Percentiles rank a stretch among this genome's conserved stretches.
phyloP scores from a whole-genome alignment of 371 early-diverging fungal species.

The Rhizopus stolonifer region DNA sequence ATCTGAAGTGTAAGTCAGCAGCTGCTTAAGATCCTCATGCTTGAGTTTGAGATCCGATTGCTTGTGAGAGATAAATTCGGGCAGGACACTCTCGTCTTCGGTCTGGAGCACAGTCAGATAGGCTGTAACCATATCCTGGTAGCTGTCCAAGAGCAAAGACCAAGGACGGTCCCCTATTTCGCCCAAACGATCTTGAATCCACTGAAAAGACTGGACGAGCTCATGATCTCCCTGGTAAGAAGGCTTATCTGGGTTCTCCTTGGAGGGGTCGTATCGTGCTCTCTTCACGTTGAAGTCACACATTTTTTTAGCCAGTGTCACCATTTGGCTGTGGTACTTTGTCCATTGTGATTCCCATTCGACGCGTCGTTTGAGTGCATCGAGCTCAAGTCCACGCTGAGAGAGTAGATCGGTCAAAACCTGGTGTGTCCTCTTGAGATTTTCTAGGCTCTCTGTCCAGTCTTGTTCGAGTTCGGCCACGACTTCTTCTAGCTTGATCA shows the following conservation, averaged over 20 bases:
- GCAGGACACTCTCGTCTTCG: constrained; percentile 7
- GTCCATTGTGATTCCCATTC: constrained; percentile 42
- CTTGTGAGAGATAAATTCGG: constrained; percentile 21
- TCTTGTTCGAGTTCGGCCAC: constrained; percentile 6
- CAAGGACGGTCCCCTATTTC: constrained; percentile 35
- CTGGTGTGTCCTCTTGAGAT: constrained; percentile 25
- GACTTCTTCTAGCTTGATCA: constrained; percentile 17
- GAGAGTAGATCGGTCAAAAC: constrained; percentile 22
- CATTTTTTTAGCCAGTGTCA: constrained; percentile 39
- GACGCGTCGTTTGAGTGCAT: constrained; percentile 30
- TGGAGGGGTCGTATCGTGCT: constrained; percentile 38
- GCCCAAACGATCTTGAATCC: constrained; percentile 31
- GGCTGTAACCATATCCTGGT: constrained; percentile 8
- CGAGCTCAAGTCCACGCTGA: constrained; percentile 27
- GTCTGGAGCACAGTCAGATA: background rate
- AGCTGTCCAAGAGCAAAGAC: constrained; percentile 2
- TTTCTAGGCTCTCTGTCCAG: constrained; percentile 29
- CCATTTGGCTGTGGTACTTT: constrained; percentile 37
- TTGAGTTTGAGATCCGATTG: constrained; percentile 31
- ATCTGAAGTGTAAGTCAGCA: constrained; percentile 33
- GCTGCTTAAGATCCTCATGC: constrained; percentile 25
- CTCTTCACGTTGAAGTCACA: constrained; percentile 47
- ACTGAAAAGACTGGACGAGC: constrained; percentile 30
- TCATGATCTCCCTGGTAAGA: constrained; percentile 37
- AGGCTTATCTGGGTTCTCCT: constrained; percentile 38